Conservation (phyloP, 148 eudicot species). For the Fagopyrum esculentum region DNA sequence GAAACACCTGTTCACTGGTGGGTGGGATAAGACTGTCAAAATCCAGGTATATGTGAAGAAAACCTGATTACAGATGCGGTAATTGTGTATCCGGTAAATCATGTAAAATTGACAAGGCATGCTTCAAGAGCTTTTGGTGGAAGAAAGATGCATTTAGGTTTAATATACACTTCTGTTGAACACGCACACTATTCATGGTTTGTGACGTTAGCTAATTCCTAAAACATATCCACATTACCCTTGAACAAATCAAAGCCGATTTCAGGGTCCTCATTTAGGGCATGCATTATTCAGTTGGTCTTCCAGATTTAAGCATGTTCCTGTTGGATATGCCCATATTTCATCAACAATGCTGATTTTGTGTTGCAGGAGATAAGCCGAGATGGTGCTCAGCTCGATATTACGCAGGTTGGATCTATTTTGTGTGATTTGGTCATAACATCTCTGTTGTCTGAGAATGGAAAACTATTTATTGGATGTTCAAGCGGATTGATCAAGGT, state of each 20-base stretch:
- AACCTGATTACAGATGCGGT: not conserved
- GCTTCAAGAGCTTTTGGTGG: not conserved
- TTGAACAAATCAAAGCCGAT: too few species aligned
- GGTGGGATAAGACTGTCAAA: constrained; percentile 65
- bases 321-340: not conserved
- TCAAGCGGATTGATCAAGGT: constrained; percentile 76
- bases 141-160: not conserved
- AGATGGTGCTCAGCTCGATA: constrained; percentile 37
- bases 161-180: not conserved
- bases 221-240: too few species aligned
- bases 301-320: not conserved
- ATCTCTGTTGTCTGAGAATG: constrained; percentile 47
- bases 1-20: constrained; percentile 68
- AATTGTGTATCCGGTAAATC: too few species aligned
- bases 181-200: too few species aligned
- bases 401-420: constrained; percentile 45
- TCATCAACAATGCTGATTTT: not conserved
- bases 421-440: constrained; percentile 68
- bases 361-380: constrained; percentile 42
- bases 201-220: too few species aligned
- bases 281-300: not conserved
- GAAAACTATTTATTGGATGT: constrained; percentile 66
- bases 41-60: constrained; percentile 47
- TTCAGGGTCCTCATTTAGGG: not conserved
- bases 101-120: too few species aligned